Conservation (phyloP, 2,329 filamentous ascomycete genomes). For the Chaetomiaceae sp. region DNA sequence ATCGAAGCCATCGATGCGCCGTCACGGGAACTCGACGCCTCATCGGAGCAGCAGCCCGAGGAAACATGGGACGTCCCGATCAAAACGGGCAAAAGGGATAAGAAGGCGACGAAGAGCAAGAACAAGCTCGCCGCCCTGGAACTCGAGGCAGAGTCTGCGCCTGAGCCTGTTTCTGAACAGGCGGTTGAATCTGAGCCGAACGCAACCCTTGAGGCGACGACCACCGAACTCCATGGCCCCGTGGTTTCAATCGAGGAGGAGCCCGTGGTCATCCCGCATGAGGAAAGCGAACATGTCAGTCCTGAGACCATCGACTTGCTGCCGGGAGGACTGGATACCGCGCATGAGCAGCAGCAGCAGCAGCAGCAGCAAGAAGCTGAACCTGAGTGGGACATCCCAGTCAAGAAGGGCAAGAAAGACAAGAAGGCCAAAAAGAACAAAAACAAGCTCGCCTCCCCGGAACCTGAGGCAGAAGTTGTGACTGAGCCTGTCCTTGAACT, state of each 20-base stretch:
- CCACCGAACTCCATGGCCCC: neutral
- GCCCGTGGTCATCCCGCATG: neutral
- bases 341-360: constrained; percentile 7
- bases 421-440: constrained; percentile 23
- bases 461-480: neutral
- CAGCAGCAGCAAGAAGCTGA: neutral
- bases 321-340: constrained; percentile 5
- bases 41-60: neutral
- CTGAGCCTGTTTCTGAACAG: neutral
- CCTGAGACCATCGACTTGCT: neutral
- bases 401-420: constrained; percentile 24
- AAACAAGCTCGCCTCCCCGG: neutral
- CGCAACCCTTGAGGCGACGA: neutral
- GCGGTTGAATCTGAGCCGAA: neutral
- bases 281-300: neutral
- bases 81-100: constrained; percentile 25
- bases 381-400: constrained; percentile 3
- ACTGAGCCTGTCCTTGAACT: neutral
- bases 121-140: neutral
- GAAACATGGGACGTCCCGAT: constrained; percentile 5
- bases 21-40: neutral
- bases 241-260: neutral
- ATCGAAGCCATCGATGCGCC: neutral
- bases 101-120: constrained; percentile 21
- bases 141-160: neutral